A percentile compares a stretch with the other conserved stretches of the same genome.
Evolutionary conservation across 441 rosid species (phyloP).

Genomic region (Raphanus hybrid): DNA sequence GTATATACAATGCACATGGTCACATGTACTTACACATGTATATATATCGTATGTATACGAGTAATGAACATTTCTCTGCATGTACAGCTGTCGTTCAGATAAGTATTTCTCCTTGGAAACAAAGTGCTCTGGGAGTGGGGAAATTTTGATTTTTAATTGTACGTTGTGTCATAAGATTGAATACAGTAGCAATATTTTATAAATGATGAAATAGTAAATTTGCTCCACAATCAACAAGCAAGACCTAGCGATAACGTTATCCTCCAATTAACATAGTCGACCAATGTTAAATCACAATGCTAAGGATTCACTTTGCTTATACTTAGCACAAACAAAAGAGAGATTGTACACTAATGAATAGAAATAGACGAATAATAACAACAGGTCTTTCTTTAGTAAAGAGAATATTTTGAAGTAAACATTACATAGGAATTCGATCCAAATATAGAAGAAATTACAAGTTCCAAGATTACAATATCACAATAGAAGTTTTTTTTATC

Average conservation of each 20-base stretch:
- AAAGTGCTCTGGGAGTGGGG: slow-evolving; percentile 40
- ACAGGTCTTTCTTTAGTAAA: slow-evolving; percentile 4
- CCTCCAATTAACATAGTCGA: neutral
- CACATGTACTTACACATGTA: slow-evolving; percentile 14
- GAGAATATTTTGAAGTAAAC: slow-evolving; percentile 40
- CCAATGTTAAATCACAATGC: neutral
- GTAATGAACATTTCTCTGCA: slow-evolving; percentile 39
- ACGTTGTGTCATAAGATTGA: neutral
- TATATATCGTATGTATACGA: slow-evolving; percentile 1
- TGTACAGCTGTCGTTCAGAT: slow-evolving; percentile 52
- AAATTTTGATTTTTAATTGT: neutral
- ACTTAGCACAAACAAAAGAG: neutral
- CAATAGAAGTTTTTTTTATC: neutral
- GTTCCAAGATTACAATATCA: slow-evolving; percentile 33
- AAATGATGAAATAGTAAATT: slow-evolving; percentile 19
- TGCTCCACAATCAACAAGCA: slow-evolving; percentile 8
- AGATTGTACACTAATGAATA: neutral
- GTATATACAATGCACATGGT: slow-evolving; percentile 40
- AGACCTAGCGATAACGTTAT: slow-evolving; percentile 17
- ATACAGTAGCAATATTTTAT: neutral
- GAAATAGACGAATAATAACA: neutral
- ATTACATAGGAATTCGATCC: slow-evolving; percentile 35
- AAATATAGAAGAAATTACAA: slow-evolving; percentile 26
- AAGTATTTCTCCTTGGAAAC: slow-evolving; percentile 60
- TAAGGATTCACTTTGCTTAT: too few relatives aligned